Base-by-base conservation (phyloP, 495 filamentous ascomycete genomes). In the Hypoxylon lienhwacheense region DNA sequence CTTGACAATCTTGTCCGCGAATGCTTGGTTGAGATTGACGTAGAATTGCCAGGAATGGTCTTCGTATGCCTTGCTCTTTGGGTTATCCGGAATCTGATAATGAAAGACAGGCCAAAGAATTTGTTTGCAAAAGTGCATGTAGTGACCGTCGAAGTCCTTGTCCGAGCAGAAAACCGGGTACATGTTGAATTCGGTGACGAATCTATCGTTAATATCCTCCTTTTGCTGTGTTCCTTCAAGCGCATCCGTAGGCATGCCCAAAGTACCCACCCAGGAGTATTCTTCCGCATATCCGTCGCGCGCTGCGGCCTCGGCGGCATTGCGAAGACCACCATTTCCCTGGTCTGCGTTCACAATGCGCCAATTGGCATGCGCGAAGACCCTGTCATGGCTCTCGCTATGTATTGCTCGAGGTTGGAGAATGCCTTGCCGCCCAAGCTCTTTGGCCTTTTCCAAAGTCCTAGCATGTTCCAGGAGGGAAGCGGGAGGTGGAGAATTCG, bases 21-120 rank as follows among this genome's bases (percentile, higher is more conserved):
- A 95, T 2, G 85, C 89, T 68, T 91, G 85, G 72, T 96, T 96
- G 61, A 96, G 74, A 31, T 86, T 88, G 48, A 89, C 86, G 64
- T 96, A 97, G 70, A 89, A 95, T 61, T 89, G 81, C 90, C 90
- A 97, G 1, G 90, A 96, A 61, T 97, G 91, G 64, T 97, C 91
- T 66, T 91, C 85, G 64, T 95, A 97, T 0, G 91, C 91, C 74
- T 96, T 96, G 82, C 89, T 96, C 77, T 95, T 96, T 7, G 91
- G 91, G 66, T 93, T 91, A 67, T 96, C 91, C 1, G 91, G 91
- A 53, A 96, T 93, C 68, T 95, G 90, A 68, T 97, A 96, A 69
- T 97, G 90, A 69, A 96, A 95, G 26, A 96, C 90, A 5, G 88
- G 88, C 87, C 87, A 91, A 15, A 92, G 79, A 37, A 91, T 88